These are phyloP conservation scores for Xerocomus brunneocitrinus DNA, from an alignment of 768 basidiomycete species.

Conservation along the genomic window DNA sequence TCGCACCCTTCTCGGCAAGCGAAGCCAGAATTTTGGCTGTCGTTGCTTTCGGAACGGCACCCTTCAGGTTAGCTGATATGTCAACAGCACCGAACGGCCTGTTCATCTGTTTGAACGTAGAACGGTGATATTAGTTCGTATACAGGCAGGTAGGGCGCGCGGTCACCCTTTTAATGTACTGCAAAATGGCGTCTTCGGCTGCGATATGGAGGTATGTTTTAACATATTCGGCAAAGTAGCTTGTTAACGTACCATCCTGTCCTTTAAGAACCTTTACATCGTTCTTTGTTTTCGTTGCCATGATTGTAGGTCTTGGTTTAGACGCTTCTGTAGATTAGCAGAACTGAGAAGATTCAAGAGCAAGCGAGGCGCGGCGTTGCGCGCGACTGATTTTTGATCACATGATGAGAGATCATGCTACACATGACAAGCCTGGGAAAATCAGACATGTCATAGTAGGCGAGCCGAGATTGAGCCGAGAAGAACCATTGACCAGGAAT, in stretches of 20 bases:
- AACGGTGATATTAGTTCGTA: not conserved
- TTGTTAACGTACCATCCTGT: slow-evolving; percentile 50
- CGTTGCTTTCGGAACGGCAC: slow-evolving; percentile 77
- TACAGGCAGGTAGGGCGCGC: slow-evolving; percentile 2
- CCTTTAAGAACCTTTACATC: slow-evolving; percentile 68
- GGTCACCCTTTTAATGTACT: slow-evolving; percentile 70
- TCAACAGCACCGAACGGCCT: slow-evolving; percentile 93
- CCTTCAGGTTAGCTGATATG: slow-evolving; percentile 86
- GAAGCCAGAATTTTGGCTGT: slow-evolving; percentile 79
- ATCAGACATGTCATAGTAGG: no score
- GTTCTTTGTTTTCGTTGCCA: slow-evolving; percentile 48
- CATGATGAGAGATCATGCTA: not conserved
- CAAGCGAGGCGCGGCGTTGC: not conserved
- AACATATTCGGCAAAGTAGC: no score
- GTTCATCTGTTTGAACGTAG: slow-evolving; percentile 62
- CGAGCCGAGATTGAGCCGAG: no score
- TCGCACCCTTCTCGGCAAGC: slow-evolving; percentile 80
- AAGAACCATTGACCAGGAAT: no score
- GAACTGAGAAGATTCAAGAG: not conserved
- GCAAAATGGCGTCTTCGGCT: slow-evolving; percentile 75
- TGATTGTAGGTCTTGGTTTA: slow-evolving; percentile 9
- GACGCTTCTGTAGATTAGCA: not conserved
- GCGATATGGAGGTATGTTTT: not conserved
- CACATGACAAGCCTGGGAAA: no score
- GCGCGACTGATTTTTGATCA: not conserved